Percentiles rank a stretch among this genome's conserved stretches.
Evolutionary conservation across 176 grass and related monocot species (phyloP).

Genomic region (Alloteropsis semialata): DNA sequence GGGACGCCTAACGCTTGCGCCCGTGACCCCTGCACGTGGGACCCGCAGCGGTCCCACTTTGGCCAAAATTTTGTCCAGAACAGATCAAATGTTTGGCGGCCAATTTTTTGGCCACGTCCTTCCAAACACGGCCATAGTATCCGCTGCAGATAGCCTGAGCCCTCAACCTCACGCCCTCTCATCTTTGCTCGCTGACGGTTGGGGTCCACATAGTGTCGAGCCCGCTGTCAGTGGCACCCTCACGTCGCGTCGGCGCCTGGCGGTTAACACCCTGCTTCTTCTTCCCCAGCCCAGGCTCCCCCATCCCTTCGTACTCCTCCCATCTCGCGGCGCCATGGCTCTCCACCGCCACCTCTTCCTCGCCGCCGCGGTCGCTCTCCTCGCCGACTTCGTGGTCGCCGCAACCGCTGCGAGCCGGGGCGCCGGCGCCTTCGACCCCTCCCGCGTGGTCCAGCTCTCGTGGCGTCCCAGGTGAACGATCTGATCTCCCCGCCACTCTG

Average conservation of each 20-base stretch:
- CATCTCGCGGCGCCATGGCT: conserved; percentile 39
- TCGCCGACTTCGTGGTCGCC: background rate
- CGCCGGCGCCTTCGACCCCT: conserved; percentile 46
- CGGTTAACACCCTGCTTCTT: background rate
- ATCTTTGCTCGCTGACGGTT: background rate
- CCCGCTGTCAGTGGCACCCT: background rate
- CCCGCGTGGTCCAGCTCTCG: conserved; percentile 72
- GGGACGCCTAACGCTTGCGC: no score
- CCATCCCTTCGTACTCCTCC: background rate
- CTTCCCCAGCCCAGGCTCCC: background rate
- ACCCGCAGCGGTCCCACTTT: no score
- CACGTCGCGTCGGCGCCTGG: background rate
- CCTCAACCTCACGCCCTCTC: background rate
- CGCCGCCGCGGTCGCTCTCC: conserved; percentile 6
- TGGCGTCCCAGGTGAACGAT: conserved; percentile 68
- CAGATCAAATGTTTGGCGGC: no score
- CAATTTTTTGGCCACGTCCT: no score
- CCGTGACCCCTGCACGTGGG: no score
- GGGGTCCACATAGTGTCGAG: background rate
- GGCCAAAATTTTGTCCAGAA: no score
- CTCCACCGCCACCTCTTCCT: conserved; percentile 18
- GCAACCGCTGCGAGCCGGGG: background rate
- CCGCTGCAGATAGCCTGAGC: no score
- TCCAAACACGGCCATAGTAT: no score
- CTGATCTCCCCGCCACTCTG: background rate